Base-by-base conservation (phyloP, 306 rosid genomes). In the Quercus glauca region DNA sequence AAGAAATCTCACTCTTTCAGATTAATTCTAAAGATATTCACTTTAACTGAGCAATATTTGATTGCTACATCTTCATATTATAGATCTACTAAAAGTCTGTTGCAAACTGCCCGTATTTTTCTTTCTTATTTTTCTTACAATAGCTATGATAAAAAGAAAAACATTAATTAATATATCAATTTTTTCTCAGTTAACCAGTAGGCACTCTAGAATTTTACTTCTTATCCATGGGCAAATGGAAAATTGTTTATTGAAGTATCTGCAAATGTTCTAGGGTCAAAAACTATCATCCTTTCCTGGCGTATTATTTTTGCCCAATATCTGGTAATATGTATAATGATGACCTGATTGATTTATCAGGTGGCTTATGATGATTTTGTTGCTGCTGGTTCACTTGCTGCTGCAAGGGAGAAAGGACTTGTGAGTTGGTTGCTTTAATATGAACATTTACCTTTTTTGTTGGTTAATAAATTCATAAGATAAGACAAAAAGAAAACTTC, bases 371-470 rank as follows among this genome's bases (percentile, higher is more conserved):
- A 90, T 52, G 98, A 95, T 79, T 92, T 91, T 77, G 93, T 95
- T 73, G 85, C 97, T 31, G 92, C 92, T 77, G 95, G 99, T 71
- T 91, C 99, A 79, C 94, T 95, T 73, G 90, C 89, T 69, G 96
- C 93, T 45, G 97, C 98, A 55, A 90, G 98, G 83, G 99, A 92
- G 83, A 95, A 87, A 88, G 99, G 99, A 82, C 81, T 91, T 65
- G 99, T 95, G 87, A 95, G 98, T 87, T 80, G 67, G 43, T 81
- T 68, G 69, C 67, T 77, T 83, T 69, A 11, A 14, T 45, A 77
- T 65, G 60, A 11, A n/a, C 55, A 79, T 45, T 68, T 19, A 23
- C 61, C 76, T 37, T 49, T 14, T 18, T 28, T 49, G 45, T 49
- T 49, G 53, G 14, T 3, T 11, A 23, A 59, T 41, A 19, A 67